These are phyloP conservation scores for Thraustochytrium striatum DNA, from an alignment of 352 stramenopile species.

Conservation along the genomic window DNA sequence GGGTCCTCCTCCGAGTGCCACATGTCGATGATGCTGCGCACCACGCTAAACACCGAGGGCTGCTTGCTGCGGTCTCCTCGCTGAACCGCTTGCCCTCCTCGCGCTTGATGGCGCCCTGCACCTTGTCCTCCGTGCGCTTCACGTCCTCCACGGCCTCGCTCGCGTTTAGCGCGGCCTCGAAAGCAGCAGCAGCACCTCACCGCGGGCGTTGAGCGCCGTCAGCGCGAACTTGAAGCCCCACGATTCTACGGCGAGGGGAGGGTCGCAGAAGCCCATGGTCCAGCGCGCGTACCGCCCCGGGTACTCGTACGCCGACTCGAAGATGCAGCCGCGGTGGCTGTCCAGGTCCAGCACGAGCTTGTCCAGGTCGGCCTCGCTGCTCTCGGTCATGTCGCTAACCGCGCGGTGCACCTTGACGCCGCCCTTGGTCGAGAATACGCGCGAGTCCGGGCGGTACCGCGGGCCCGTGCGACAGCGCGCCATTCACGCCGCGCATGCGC, in stretches of 20 bases:
- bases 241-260: constrained; percentile 69
- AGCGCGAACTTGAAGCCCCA: constrained; percentile 65
- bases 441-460: background rate
- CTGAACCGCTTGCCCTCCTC: background rate
- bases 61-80: constrained; percentile 54
- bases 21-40: constrained; percentile 65
- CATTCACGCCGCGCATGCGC: no score
- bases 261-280: constrained; percentile 75
- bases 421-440: constrained; percentile 1
- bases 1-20: constrained; percentile 66
- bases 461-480: no score
- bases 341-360: constrained; percentile 16
- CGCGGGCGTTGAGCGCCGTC: constrained; percentile 65
- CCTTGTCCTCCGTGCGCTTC: constrained; percentile 47
- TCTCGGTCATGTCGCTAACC: background rate
- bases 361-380: background rate
- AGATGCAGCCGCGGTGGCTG: constrained; percentile 38
- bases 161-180: constrained; percentile 48
- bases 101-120: constrained; percentile 12
- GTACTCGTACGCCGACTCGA: constrained; percentile 48
- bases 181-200: constrained; percentile 60
- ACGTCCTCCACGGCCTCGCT: constrained; percentile 39
- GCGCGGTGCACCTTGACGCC: constrained; percentile 2
- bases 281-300: constrained; percentile 68
- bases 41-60: constrained; percentile 72